A percentile compares a stretch with the other conserved stretches of the same genome.
phyloP scores from a whole-genome alignment of 2,329 filamentous ascomycete species.

The Monilinia polystroma region DNA sequence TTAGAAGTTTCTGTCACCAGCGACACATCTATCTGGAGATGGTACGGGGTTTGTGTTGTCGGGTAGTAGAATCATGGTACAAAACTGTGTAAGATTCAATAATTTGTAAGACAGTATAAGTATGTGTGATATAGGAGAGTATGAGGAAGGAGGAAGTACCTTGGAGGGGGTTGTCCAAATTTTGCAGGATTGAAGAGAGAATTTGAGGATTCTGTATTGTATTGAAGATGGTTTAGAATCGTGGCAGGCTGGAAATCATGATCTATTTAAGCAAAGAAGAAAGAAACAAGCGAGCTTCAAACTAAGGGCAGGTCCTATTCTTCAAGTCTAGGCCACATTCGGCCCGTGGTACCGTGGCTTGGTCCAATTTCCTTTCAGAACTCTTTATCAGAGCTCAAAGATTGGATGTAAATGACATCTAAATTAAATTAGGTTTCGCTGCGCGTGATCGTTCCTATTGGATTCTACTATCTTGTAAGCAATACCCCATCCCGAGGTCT shows the following conservation, averaged over 20 bases:
- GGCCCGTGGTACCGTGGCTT: neutral
- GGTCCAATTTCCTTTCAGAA: neutral
- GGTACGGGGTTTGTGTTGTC: no score
- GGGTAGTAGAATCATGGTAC: no score
- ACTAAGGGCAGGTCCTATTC: conserved; percentile 7
- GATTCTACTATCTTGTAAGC: neutral
- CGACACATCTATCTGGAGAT: neutral
- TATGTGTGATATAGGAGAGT: neutral
- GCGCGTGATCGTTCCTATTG: neutral
- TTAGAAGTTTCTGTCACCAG: no score
- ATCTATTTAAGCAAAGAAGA: neutral
- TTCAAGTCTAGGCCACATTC: neutral
- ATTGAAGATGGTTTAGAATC: neutral
- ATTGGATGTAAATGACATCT: neutral
- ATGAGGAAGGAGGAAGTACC: neutral
- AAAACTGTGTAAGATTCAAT: neutral
- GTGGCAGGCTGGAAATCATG: neutral
- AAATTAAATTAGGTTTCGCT: neutral
- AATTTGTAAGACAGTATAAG: neutral
- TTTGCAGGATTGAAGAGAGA: neutral
- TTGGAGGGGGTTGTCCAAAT: neutral
- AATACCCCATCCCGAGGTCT: no score
- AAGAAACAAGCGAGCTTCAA: neutral
- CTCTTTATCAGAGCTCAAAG: neutral
- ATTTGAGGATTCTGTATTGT: neutral